Evolutionary conservation across 306 rosid species (phyloP).

Genomic region (Castanea mollissima): DNA sequence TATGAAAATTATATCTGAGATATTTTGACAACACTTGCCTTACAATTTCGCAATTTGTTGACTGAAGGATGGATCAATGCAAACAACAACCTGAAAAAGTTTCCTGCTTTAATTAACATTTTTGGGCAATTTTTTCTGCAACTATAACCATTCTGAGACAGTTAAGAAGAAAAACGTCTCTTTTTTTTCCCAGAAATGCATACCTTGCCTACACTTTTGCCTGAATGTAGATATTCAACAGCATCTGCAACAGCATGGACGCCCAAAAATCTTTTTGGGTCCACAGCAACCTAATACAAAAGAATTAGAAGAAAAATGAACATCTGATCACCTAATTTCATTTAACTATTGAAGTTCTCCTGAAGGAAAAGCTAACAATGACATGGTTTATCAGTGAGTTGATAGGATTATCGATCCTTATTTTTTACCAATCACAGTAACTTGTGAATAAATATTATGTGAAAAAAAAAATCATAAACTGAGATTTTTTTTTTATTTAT

Average conservation of each 20-base stretch:
- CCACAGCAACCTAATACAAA: slow-evolving; percentile 57
- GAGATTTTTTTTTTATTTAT: too few relatives aligned
- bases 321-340: background rate
- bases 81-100: slow-evolving; percentile 72
- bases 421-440: too few relatives aligned
- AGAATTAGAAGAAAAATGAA: slow-evolving; percentile 9
- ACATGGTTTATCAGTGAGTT: too few relatives aligned
- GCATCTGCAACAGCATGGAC: slow-evolving; percentile 74
- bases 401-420: too few relatives aligned
- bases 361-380: background rate
- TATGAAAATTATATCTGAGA: background rate
- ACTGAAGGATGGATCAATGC: slow-evolving; percentile 67
- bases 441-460: background rate
- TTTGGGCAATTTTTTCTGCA: background rate
- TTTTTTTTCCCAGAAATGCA: background rate
- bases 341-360: background rate
- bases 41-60: slow-evolving; percentile 66
- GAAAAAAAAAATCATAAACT: too few relatives aligned
- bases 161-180: background rate
- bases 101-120: background rate
- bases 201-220: slow-evolving; percentile 97
- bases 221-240: slow-evolving; percentile 94
- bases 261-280: slow-evolving; percentile 82
- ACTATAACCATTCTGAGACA: background rate
- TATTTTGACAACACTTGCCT: slow-evolving; percentile 10